phyloP scores from a whole-genome alignment of 2,329 filamentous ascomycete genomes.

The Trichoderma guizhouense region DNA sequence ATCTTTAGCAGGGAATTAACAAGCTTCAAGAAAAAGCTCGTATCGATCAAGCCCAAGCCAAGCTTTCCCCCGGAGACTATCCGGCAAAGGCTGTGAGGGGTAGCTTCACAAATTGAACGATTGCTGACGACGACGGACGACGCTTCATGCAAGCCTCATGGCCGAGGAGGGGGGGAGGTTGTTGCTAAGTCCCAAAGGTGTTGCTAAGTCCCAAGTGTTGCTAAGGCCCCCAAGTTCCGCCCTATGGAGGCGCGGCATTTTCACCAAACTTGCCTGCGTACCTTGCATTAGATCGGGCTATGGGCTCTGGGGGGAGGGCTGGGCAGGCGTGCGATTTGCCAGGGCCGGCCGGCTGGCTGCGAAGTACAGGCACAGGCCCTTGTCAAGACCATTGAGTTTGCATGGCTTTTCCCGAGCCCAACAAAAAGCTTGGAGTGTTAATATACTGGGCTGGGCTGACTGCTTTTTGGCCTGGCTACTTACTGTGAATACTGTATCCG shows the following conservation, averaged over 20 bases:
- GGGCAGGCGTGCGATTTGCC: constrained; percentile 10
- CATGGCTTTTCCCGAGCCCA: constrained; percentile 10
- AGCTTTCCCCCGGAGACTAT: background rate
- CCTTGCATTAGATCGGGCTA: constrained; percentile 16
- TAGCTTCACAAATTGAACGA: background rate
- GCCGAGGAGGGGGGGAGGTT: background rate
- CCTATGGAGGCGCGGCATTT: constrained; percentile 13
- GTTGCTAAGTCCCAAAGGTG: background rate
- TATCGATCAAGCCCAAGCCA: background rate
- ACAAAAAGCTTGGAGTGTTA: constrained; percentile 4
- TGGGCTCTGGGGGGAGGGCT: background rate
- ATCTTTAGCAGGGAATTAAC: background rate
- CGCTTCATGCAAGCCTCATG: constrained; percentile 8
- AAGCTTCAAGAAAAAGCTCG: background rate
- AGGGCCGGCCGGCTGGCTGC: background rate
- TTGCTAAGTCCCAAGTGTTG: background rate
- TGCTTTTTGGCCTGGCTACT: background rate
- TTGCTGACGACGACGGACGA: constrained; percentile 14
- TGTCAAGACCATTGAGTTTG: background rate
- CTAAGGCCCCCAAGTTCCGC: background rate
- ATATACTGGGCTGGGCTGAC: background rate
- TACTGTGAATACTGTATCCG: background rate
- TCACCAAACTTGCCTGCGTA: constrained; percentile 9
- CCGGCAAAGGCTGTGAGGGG: background rate
- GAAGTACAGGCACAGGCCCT: background rate